Base-by-base conservation (phyloP, 2,329 filamentous ascomycete genomes). In the Cyphellophora europaea region DNA sequence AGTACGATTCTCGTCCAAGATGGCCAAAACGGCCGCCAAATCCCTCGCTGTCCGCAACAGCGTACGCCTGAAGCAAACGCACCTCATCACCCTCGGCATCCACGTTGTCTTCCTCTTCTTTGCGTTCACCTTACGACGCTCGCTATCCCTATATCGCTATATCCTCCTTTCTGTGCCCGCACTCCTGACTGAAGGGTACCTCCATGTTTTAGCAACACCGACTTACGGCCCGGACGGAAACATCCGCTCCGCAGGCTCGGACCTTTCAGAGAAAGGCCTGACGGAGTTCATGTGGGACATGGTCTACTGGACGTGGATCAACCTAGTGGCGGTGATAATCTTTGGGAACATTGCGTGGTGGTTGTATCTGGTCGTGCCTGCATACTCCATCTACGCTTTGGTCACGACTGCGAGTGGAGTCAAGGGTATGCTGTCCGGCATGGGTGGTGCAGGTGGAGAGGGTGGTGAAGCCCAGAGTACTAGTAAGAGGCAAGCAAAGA, bases 211-310 rank as follows among this genome's bases (percentile, higher is more conserved):
- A 5, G 86, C 84, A 10, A 82, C 89, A 6, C 91, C 91, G 15
- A 78, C 68, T 41, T 83, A 79, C 55, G 74, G 77, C 46, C 56
- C 77, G 14, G 62, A 65, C 16, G 78, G 75, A 31, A 69, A 79
- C n/a, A 67, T 96, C 42, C 78, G 75, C 55, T 76, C 72, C 19
- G 68, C 84, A 1, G 89, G 91, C 28, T 88, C 96, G 56, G 91
- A 98, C 57, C 74, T 98, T 11, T 77, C 82, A 35, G 84, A 86
- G 6, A 73, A 80, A 19, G 91, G 91, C 4, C 64, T 98, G 66
- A 96, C 89, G 8, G 91, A 95, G 63, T 96, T 93, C 67, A 85
- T 96, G 82, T 98, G 93, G 72, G 91, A 98, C 62, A 75, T 94
- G 32, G 67, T 94, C 35, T 96, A 94, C 74, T 86, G 93, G 65